phyloP scores from a whole-genome alignment of 2,329 filamentous ascomycete genomes.

The Colletotrichum truncatum region DNA sequence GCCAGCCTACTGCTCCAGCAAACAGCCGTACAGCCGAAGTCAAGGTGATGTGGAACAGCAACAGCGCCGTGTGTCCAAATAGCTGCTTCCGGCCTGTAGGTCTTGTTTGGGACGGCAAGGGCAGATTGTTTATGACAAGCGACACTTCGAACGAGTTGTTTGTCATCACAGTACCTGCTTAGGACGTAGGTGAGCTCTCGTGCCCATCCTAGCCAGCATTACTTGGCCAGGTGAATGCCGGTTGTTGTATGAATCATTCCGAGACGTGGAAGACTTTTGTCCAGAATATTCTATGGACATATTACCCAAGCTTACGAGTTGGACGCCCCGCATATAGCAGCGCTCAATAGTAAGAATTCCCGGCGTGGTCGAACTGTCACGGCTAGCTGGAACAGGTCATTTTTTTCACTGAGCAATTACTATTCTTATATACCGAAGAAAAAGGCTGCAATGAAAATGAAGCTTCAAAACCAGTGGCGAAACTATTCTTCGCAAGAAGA shows the following conservation, averaged over 20 bases:
- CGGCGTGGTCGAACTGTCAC: no score
- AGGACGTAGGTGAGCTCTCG: not conserved
- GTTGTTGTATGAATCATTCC: not conserved
- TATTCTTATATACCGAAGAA: no score
- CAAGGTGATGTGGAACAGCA: constrained; percentile 59
- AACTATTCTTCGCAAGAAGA: not conserved
- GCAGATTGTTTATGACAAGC: constrained; percentile 69
- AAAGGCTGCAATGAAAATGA: no score
- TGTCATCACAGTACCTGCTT: constrained; percentile 49
- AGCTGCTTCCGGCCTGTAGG: constrained; percentile 72
- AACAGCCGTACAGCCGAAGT: constrained; percentile 52
- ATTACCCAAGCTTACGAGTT: not conserved
- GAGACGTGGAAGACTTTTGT: not conserved
- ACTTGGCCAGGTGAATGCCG: not conserved
- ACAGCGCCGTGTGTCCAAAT: constrained; percentile 59
- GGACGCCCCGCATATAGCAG: not conserved
- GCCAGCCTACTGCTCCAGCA: constrained; percentile 41
- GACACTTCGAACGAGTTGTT: constrained; percentile 75
- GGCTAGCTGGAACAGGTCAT: no score
- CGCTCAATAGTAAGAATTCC: no score
- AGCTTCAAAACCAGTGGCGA: no score
- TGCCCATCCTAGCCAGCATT: not conserved
- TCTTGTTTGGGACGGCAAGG: constrained; percentile 59
- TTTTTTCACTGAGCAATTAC: no score
- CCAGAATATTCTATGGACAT: not conserved